A percentile compares a stretch with the other conserved stretches of the same genome.
These are phyloP conservation scores for Albugo candida DNA, from an alignment of 352 stramenopile genomes.

Conservation along the genomic window DNA sequence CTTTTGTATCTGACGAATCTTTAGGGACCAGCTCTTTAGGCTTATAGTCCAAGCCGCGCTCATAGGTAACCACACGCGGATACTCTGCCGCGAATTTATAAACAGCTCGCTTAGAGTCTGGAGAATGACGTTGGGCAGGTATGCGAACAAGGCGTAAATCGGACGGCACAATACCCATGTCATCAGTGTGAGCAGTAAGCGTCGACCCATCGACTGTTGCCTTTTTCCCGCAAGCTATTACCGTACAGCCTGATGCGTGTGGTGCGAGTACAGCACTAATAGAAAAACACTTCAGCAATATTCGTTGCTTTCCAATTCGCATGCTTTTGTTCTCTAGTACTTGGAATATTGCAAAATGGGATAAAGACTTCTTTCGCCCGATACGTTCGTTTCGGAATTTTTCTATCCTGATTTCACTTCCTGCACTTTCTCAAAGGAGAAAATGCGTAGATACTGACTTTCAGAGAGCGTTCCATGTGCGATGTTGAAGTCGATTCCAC, in stretches of 20 bases:
- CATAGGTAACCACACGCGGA: constrained; percentile 40
- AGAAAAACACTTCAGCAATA: constrained; percentile 23
- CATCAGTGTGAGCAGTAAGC: constrained; percentile 78
- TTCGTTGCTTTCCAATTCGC: background rate
- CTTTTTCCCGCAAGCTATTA: constrained; percentile 63
- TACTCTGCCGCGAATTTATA: constrained; percentile 60
- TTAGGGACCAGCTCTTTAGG: constrained; percentile 7
- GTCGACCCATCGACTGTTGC: constrained; percentile 69
- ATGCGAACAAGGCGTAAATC: constrained; percentile 84
- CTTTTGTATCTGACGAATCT: too few relatives aligned
- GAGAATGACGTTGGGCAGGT: constrained; percentile 46
- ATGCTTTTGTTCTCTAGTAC: background rate
- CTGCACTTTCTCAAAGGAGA: too few relatives aligned
- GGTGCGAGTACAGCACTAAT: constrained; percentile 28
- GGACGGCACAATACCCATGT: constrained; percentile 48
- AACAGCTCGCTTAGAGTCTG: constrained; percentile 22
- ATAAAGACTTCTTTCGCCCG: too few relatives aligned
- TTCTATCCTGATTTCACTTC: too few relatives aligned
- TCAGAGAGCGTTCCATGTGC: too few relatives aligned
- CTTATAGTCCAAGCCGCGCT: constrained; percentile 55
- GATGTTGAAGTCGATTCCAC: too few relatives aligned
- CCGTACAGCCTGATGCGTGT: constrained; percentile 41
- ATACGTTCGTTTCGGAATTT: too few relatives aligned
- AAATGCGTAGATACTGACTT: too few relatives aligned
- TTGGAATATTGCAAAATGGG: background rate